Evolutionary conservation across 2,329 filamentous ascomycete species (phyloP), one percentile per base, ranked within the genome.

Genomic region (Cladobotryum mycophilum): DNA sequence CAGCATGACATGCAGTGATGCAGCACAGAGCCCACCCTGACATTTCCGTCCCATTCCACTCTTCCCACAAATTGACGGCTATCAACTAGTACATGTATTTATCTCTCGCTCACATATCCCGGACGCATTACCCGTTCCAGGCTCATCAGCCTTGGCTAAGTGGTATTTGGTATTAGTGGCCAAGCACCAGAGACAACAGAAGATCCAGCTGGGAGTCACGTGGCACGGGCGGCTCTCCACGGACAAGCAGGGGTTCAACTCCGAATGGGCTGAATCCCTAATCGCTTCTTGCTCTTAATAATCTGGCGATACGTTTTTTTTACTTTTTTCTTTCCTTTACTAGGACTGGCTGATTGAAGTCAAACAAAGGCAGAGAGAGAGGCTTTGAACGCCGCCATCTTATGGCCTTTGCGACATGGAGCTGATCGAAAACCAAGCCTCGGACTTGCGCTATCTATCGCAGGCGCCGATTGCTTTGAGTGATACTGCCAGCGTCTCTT

Each of bases 351-450:
- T n/a, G 33, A 13, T 34, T 18, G 5, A 38, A 30, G 12, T 40
- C 25, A 7, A 30, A 30, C 6, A 30, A 8, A 30, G 25, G 4
- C 25, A 30, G 25, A 30, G 25, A 30, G 25, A 30, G 25, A 30
- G 25, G 25, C 25, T 5, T 30, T 30, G 25, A 30, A 30, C 25
- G 30, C 25, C 38, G 35, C 45, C 46, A 12, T 30, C 13, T 7
- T 41, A 44, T 38, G 45, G 45, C 45, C 46, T 13, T 48, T 51
- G 53, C 54, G 56, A 52, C 49, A 80, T 80, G 76, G 76, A 80
- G 61, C 75, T 75, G 62, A 74, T 79, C 58, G 74, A 78, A 61
- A 72, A 69, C 51, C 76, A 79, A 66, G 75, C 72, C 55, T 76
- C 71, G 63, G 76, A 79, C 67, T 65, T 80, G 67, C 74, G 74